These are phyloP conservation scores for Metschnikowia anglica DNA, from an alignment of 805 yeast genomes.

Conservation along the genomic window DNA sequence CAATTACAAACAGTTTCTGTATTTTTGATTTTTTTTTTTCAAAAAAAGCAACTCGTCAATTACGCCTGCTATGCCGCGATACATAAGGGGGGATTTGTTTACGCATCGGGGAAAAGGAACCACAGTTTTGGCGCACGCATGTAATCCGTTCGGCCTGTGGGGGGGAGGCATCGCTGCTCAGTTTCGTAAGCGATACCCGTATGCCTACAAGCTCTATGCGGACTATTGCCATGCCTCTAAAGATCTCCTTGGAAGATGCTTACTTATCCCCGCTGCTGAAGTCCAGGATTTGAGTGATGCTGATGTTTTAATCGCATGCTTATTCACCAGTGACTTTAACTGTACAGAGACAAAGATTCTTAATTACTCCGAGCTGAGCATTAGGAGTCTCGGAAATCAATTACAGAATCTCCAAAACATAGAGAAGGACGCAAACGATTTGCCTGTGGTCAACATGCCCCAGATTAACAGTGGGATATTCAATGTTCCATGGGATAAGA, in stretches of 20 bases:
- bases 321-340: conserved; percentile 62
- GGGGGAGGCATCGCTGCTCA: conserved; percentile 79
- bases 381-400: conserved; percentile 41
- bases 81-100: conserved; percentile 61
- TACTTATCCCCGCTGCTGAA: conserved; percentile 33
- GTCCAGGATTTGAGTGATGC: conserved; percentile 22
- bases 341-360: conserved; percentile 50
- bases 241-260: conserved; percentile 54
- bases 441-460: conserved; percentile 59
- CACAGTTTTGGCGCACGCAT: conserved; percentile 68
- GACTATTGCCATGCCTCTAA: conserved; percentile 37
- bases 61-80: conserved; percentile 33
- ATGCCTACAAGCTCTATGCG: conserved; percentile 51
- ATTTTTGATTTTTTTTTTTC: no score
- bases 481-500: conserved; percentile 72
- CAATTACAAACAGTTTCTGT: neutral
- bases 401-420: neutral
- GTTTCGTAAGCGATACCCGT: conserved; percentile 54
- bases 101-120: conserved; percentile 22
- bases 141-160: conserved; percentile 79
- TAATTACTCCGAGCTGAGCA: conserved; percentile 48
- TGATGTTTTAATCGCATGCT: conserved; percentile 53
- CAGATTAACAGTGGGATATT: conserved; percentile 73
- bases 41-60: conserved; percentile 1
- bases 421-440: conserved; percentile 15